These are phyloP conservation scores for Ruellia speciosa DNA, from an alignment of 305 asterid species.

Conservation along the genomic window DNA sequence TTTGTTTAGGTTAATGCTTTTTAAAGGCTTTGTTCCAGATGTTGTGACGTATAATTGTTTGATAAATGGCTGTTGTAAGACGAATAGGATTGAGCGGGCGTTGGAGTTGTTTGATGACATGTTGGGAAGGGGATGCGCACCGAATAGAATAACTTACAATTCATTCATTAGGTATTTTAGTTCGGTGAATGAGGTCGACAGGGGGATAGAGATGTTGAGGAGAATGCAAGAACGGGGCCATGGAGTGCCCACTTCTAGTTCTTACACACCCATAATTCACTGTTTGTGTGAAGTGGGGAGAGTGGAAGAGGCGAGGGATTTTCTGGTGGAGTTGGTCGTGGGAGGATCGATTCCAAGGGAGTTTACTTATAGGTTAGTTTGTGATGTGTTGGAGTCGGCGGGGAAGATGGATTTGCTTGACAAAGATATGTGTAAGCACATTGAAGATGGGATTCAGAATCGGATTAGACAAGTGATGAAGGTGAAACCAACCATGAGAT, in stretches of 20 bases:
- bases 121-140: slow-evolving; percentile 50
- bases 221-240: slow-evolving; percentile 51
- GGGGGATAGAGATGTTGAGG: slow-evolving; percentile 68
- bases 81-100: slow-evolving; percentile 70
- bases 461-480: slow-evolving; percentile 50
- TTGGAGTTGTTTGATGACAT: slow-evolving; percentile 75
- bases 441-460: slow-evolving; percentile 49
- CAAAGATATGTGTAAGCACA: slow-evolving; percentile 22
- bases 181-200: slow-evolving; percentile 65
- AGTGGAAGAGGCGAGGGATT: slow-evolving; percentile 48
- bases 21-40: slow-evolving; percentile 72
- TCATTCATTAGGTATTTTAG: slow-evolving; percentile 76
- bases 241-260: slow-evolving; percentile 56
- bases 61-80: slow-evolving; percentile 87
- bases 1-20: slow-evolving; percentile 65
- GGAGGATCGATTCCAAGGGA: slow-evolving; percentile 75
- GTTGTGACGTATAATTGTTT: slow-evolving; percentile 77
- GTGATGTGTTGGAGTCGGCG: slow-evolving; percentile 30
- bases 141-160: slow-evolving; percentile 64
- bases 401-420: slow-evolving; percentile 45
- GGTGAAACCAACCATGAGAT: slow-evolving; percentile 43
- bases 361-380: slow-evolving; percentile 53
- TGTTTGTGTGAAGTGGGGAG: slow-evolving; percentile 70
- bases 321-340: slow-evolving; percentile 50
- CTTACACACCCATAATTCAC: slow-evolving; percentile 68